A percentile compares a stretch with the other conserved stretches of the same genome.
These are phyloP conservation scores for Aspergillus sclerotialis DNA, from an alignment of 2,329 filamentous ascomycete genomes.

Conservation along the genomic window DNA sequence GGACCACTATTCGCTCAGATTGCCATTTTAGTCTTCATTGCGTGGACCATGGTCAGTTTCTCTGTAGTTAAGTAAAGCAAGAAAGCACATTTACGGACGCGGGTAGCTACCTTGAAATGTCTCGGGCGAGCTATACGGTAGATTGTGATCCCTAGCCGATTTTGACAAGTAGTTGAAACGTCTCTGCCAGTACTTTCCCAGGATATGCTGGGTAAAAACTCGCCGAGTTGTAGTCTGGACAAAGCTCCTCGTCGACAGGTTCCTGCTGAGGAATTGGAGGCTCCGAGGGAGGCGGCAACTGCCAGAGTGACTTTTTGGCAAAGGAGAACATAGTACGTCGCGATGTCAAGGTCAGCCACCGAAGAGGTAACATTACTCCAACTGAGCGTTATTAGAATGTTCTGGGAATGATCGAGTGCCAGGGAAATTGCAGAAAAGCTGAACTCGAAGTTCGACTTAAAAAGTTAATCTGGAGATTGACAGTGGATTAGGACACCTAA, in stretches of 20 bases:
- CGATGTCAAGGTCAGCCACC: too few relatives aligned
- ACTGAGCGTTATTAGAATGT: too few relatives aligned
- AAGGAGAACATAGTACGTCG: constrained; percentile 11
- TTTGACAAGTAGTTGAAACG: constrained; percentile 35
- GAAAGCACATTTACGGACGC: too few relatives aligned
- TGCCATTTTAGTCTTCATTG: constrained; percentile 7
- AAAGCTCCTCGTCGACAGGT: constrained; percentile 34
- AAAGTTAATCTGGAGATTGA: too few relatives aligned
- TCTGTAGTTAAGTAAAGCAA: background rate
- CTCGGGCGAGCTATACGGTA: constrained; percentile 39
- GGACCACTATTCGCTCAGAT: constrained; percentile 13
- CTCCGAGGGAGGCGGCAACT: constrained; percentile 4
- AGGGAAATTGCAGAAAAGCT: too few relatives aligned
- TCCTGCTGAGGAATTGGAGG: constrained; percentile 4
- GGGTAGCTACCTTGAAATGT: constrained; percentile 14
- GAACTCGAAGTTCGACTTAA: too few relatives aligned
- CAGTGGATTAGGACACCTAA: too few relatives aligned
- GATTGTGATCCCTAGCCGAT: constrained; percentile 37
- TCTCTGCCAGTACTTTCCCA: constrained; percentile 30
- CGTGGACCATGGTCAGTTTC: background rate
- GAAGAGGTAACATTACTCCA: constrained; percentile 6
- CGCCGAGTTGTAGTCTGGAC: constrained; percentile 28
- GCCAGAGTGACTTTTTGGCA: constrained; percentile 9
- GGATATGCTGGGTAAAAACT: constrained; percentile 34
- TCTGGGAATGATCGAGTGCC: too few relatives aligned